phyloP scores from a whole-genome alignment of 192 early-diverging fungal genomes.

The Phlyctochytrium bullatum region DNA sequence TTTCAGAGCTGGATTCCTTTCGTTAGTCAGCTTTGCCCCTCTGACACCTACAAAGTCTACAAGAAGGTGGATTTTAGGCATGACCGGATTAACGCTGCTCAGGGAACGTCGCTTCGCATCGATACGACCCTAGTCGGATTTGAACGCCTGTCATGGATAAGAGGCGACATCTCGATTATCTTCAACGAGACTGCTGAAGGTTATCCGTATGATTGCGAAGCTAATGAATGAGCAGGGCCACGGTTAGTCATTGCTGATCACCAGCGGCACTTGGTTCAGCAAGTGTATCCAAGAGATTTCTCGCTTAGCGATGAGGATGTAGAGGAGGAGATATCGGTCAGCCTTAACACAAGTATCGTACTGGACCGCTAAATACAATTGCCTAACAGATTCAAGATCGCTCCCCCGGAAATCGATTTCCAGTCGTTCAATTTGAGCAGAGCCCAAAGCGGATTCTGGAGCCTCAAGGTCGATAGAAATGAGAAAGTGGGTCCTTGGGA shows the following conservation, averaged over 20 bases:
- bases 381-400: slow-evolving; percentile 25
- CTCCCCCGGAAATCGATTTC: slow-evolving; percentile 41
- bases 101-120: slow-evolving; percentile 39
- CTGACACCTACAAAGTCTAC: slow-evolving; percentile 31
- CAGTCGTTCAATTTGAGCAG: slow-evolving; percentile 25
- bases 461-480: slow-evolving; percentile 43
- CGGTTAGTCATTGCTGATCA: slow-evolving; percentile 45
- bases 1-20: slow-evolving; percentile 47
- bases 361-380: background rate
- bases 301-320: slow-evolving; percentile 33
- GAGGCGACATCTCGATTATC: slow-evolving; percentile 50
- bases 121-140: slow-evolving; percentile 57
- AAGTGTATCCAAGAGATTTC: slow-evolving; percentile 45
- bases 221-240: slow-evolving; percentile 17
- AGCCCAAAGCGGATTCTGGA: slow-evolving; percentile 43
- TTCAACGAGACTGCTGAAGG: slow-evolving; percentile 28
- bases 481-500: slow-evolving; percentile 40
- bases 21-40: slow-evolving; percentile 44
- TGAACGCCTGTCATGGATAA: slow-evolving; percentile 48
- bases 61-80: slow-evolving; percentile 25
- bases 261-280: slow-evolving; percentile 41
- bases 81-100: background rate
- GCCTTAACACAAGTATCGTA: slow-evolving; percentile 47
- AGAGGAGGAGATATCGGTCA: slow-evolving; percentile 45
- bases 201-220: no score